These are phyloP conservation scores for Calophaca sinica DNA, from an alignment of 306 rosid genomes.

Conservation along the genomic window DNA sequence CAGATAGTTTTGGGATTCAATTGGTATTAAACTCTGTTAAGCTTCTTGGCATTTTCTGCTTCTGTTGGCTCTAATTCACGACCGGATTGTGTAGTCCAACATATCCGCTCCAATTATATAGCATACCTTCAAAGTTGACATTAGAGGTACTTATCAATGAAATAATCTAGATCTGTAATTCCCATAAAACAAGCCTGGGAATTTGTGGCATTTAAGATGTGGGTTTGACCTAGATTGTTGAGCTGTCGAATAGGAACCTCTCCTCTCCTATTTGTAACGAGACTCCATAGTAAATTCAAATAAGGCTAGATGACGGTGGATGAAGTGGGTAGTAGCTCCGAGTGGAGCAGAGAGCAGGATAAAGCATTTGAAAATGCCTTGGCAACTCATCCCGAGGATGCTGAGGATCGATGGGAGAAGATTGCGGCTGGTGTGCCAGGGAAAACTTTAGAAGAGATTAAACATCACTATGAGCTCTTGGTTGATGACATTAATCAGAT, in stretches of 20 bases:
- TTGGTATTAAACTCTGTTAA: conserved; percentile 56
- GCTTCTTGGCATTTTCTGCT: conserved; percentile 50
- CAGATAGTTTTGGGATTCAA: conserved; percentile 47
- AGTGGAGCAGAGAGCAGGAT: conserved; percentile 90
- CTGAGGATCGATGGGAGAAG: conserved; percentile 83
- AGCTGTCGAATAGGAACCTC: conserved; percentile 36
- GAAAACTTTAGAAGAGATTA: conserved; percentile 74
- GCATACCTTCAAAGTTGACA: conserved; percentile 37
- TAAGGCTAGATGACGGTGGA: conserved; percentile 67
- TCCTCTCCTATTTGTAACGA: not conserved
- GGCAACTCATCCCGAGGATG: conserved; percentile 73
- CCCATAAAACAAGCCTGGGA: conserved; percentile 35
- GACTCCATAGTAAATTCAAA: conserved; percentile 28
- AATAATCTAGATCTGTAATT: conserved; percentile 46
- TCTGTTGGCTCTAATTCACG: conserved; percentile 43
- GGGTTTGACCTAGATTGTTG: conserved; percentile 45
- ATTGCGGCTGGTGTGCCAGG: conserved; percentile 79
- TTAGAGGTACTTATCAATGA: conserved; percentile 31
- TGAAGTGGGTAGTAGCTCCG: conserved; percentile 70
- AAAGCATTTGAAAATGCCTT: conserved; percentile 90
- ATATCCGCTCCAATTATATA: conserved; percentile 48
- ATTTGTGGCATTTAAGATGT: conserved; percentile 43
- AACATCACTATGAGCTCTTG: conserved; percentile 76
- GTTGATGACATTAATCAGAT: conserved; percentile 78
- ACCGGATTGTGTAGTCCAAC: conserved; percentile 42